Evolutionary conservation across 164 flowering plant species (phyloP), one percentile per base, ranked within the genome.

Genomic region (Brasenia schreberi): DNA sequence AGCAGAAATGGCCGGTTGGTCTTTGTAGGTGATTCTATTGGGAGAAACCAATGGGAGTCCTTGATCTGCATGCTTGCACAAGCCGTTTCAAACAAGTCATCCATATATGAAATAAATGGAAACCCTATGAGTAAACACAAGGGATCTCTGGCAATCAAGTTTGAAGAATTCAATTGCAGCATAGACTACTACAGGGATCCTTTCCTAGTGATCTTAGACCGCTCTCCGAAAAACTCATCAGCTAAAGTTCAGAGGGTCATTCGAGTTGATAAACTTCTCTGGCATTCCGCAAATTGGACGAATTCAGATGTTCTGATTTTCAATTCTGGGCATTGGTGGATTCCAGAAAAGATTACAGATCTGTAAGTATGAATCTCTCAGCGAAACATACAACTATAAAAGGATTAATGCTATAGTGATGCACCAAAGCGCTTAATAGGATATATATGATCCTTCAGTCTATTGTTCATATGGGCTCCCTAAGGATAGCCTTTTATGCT

Each of bases 41-140:
- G 90, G 33, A 83, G 99, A 77, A 91, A 92, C 79, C 96, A 95
- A 53, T 92, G 96, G 97, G 99, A 91, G 64, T 95, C 99, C 12
- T 64, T 95, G 67, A 44, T 92, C 23, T 95, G 99, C 85, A 85
- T 89, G 97, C 82, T 95, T 1, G 75, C 85, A 19, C 76, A 73
- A 70, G 88, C 78, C 18, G 85, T 89, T 43, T 64, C 90, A 0
- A 87, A 93, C 80, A 44, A 67, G 39, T 83, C 92, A 0, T 65
- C 75, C 5, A 81, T 88, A 62, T 85, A 84, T 60, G 96, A 94
- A 78, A 81, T 73, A 45, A 74, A 83, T 61, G 96, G 97, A 18
- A 83, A 69, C 53, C 89, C 96, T 5, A 86, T 94, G 65, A 79
- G 83, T 18, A 91, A 90, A 66, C 98, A 92, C 82, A 91, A 80